Evolutionary conservation across 345 rosid species (phyloP), one percentile per base, ranked within the genome.

Genomic region (Nasturtium officinale): DNA sequence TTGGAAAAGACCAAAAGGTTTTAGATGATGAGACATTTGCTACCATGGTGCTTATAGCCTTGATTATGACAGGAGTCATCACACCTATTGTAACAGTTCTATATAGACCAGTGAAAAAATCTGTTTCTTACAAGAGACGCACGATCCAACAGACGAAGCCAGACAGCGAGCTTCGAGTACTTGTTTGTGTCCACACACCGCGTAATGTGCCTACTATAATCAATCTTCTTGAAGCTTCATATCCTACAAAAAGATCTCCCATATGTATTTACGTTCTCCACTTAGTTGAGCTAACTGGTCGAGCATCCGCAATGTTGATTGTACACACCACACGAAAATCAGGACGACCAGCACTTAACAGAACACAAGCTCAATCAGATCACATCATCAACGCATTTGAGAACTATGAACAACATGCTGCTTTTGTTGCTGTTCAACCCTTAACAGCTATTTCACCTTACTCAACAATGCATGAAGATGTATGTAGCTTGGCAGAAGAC

Each of bases 351-450:
- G 97, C 96, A 1, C 81, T 86, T 29, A 91, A 91, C 71, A 77
- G 92, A 69, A 91, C 96, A 6, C 99, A 91, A 80, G 96, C 99
- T 38, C 97, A 91, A 69, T 91, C 96, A 6, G 96, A 95, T 47
- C 97, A 91, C 72, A 95, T 91, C 79, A 89, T 95, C 67, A 81
- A 86, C 25, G 90, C 99, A 25, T 95, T 95, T 3, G 96, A 89
- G 74, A 91, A 82, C 66, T 95, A 86, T 21, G 96, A 90, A 69
- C 96, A 91, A 10, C 91, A 91, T 25, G 78, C 84, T 7, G 46
- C 48, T 0, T 80, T 62, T 65, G 87, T 86, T 20, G 80, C 91
- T 6, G 84, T 91, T 75, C 96, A 95, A 58, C 96, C 97, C 1
- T 85, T 95, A 25, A 91, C 97, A 7, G 93, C 93, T 33, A 88